These are phyloP conservation scores for Nakataea oryzae DNA, from an alignment of 2,329 filamentous ascomycete species.

Conservation along the genomic window DNA sequence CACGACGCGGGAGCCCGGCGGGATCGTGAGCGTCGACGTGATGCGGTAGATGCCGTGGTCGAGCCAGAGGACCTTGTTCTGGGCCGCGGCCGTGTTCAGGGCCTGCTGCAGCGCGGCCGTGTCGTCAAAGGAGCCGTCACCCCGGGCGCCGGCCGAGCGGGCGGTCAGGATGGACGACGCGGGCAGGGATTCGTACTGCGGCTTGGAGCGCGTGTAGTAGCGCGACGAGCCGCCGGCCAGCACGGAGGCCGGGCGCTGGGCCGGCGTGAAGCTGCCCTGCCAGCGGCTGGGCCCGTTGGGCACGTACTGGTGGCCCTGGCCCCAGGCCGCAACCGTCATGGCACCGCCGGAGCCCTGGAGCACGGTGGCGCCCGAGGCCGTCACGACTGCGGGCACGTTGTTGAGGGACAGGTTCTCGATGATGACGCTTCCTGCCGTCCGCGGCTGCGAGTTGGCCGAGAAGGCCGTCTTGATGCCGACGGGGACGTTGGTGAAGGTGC, in stretches of 20 bases:
- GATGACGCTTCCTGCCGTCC: slow-evolving; percentile 45
- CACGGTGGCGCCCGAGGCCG: slow-evolving; percentile 27
- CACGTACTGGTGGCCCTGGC: slow-evolving; percentile 56
- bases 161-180: slow-evolving; percentile 46
- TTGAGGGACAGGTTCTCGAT: slow-evolving; percentile 36
- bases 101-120: slow-evolving; percentile 46
- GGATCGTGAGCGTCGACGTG: slow-evolving; percentile 34
- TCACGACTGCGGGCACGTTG: slow-evolving; percentile 28
- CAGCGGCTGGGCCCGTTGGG: slow-evolving; percentile 26
- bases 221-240: slow-evolving; percentile 26
- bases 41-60: slow-evolving; percentile 46
- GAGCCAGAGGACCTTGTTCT: slow-evolving; percentile 43
- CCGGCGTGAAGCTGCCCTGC: slow-evolving; percentile 33
- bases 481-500: slow-evolving; percentile 50
- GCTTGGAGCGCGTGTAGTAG: slow-evolving; percentile 58
- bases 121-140: slow-evolving; percentile 48
- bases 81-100: slow-evolving; percentile 36
- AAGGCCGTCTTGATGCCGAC: slow-evolving; percentile 56
- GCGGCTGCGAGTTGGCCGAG: slow-evolving; percentile 25
- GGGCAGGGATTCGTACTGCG: slow-evolving; percentile 53
- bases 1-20: slow-evolving; percentile 36
- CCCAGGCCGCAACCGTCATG: slow-evolving; percentile 49
- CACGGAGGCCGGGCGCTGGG: slow-evolving; percentile 41
- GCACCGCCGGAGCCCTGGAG: slow-evolving; percentile 42
- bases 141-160: slow-evolving; percentile 22